A percentile compares a stretch with the other conserved stretches of the same genome.
phyloP scores from a whole-genome alignment of 2,329 filamentous ascomycete species.

The Cercospora beticola region DNA sequence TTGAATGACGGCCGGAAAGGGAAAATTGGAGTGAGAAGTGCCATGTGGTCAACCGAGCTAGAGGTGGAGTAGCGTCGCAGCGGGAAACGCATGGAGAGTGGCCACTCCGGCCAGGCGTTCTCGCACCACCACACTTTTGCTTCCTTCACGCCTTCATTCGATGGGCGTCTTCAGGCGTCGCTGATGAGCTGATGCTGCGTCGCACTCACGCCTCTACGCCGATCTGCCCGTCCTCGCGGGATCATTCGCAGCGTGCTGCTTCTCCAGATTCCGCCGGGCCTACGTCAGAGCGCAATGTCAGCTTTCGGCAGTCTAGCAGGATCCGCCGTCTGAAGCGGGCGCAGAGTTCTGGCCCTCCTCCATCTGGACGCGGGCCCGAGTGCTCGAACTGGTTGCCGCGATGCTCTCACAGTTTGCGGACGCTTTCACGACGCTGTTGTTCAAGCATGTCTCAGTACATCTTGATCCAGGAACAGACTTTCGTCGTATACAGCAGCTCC shows the following conservation, averaged over 20 bases:
- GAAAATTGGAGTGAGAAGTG: constrained; percentile 7
- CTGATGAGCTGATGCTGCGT: neutral
- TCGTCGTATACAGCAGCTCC: neutral
- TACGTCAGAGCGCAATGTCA: neutral
- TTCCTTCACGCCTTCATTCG: neutral
- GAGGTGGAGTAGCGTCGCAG: neutral
- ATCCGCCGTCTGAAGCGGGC: neutral
- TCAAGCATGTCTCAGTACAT: neutral
- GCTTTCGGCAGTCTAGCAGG: neutral
- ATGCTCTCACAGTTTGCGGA: neutral
- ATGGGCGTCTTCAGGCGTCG: neutral
- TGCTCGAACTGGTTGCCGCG: neutral
- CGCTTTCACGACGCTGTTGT: neutral
- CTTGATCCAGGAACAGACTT: neutral
- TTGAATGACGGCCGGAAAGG: neutral
- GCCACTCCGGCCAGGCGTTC: neutral
- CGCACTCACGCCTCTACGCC: neutral
- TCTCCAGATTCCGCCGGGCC: neutral
- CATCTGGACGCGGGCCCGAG: neutral
- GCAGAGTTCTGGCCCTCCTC: neutral
- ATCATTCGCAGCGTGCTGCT: neutral
- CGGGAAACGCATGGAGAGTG: neutral
- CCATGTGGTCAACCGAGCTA: neutral
- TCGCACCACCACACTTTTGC: constrained; percentile 4
- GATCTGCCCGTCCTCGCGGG: neutral